phyloP scores from a whole-genome alignment of 2,329 filamentous ascomycete genomes.

The Exophiala dermatitidis region DNA sequence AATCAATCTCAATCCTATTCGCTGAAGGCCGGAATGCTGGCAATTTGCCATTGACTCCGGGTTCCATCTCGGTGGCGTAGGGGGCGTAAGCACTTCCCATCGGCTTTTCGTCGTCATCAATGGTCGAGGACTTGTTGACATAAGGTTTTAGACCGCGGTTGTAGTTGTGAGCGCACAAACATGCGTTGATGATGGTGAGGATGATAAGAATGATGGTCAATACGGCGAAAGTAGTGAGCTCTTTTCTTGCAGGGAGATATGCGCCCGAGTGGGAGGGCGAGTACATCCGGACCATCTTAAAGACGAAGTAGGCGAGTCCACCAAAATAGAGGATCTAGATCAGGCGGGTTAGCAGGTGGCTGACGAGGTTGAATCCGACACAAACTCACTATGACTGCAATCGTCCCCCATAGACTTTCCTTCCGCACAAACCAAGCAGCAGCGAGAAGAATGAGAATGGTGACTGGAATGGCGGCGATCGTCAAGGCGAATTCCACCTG shows the following conservation, averaged over 20 bases:
- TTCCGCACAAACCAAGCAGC: constrained; percentile 78
- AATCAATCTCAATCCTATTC: constrained; percentile 24
- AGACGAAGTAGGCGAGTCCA: constrained; percentile 89
- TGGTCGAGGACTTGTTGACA: constrained; percentile 39
- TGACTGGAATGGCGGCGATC: constrained; percentile 81
- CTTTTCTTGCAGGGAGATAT: constrained; percentile 74
- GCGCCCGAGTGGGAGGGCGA: constrained; percentile 50
- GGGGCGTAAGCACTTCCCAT: constrained; percentile 22
- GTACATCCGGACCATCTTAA: constrained; percentile 97
- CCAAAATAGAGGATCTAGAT: constrained; percentile 68
- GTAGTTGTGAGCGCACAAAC: constrained; percentile 86
- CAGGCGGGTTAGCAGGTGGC: not conserved
- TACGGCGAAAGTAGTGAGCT: constrained; percentile 86
- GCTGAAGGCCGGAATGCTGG: constrained; percentile 9
- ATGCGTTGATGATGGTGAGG: constrained; percentile 78
- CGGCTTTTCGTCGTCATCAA: constrained; percentile 23
- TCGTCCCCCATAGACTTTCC: constrained; percentile 74
- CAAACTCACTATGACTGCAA: constrained; percentile 58
- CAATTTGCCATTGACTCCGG: constrained; percentile 10
- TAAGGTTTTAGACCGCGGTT: constrained; percentile 82
- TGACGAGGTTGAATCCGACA: not conserved
- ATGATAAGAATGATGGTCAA: constrained; percentile 86
- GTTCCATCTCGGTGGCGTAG: constrained; percentile 20
- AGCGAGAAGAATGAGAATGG: constrained; percentile 76
- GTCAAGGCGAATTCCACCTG: constrained; percentile 77